Base-by-base conservation (phyloP, 495 filamentous ascomycete species). In the Haplographium delicatum region DNA sequence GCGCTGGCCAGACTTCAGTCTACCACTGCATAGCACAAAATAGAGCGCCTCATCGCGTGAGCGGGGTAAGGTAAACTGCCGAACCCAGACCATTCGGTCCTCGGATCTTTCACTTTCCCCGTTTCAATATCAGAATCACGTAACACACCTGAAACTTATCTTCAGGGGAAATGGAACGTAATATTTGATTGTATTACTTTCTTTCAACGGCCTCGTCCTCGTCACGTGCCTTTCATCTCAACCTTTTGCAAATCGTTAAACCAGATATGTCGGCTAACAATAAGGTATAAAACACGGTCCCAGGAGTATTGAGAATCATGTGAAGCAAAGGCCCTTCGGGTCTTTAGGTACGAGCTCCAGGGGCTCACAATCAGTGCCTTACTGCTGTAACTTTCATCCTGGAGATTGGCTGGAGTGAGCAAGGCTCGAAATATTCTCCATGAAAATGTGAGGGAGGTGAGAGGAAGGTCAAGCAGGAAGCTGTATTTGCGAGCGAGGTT, bases 251-350 rank as follows among this genome's bases (percentile, higher is more conserved):
- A 48, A 52, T 70, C 68, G 46, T 70, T 72, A 57, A 72, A 70
- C 68, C 68, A 65, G n/a, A 70, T 63, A 40, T 70, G 67, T 22
- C 68, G 68, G 46, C 66, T 70, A 18, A 68, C 15, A 4, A 72
- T 52, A 63, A 72, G 58, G 56, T 72, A 72, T 53, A 72, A 33
- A 31, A 65, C 52, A n/a, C 68, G 56, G 40, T 72, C 68, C 68
- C 68, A 72, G 1, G 62, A 66, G 47, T 70, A 70, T 54, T 72
- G 68, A 49, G 59, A 66, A 8, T 54, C 39, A 49, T 72, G 68
- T 37, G 57, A 56, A 11, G 60, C 56, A 39, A 72, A 72, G 1
- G 68, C 68, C 15, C 50, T 25, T 22, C 67, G 58, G 3, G 65
- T 68, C 43, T 59, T 53, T 45, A 58, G 48, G 47, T 72, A 72